Conservation (phyloP, 192 early-diverging fungal genomes). For the Phycomyces nitens region DNA sequence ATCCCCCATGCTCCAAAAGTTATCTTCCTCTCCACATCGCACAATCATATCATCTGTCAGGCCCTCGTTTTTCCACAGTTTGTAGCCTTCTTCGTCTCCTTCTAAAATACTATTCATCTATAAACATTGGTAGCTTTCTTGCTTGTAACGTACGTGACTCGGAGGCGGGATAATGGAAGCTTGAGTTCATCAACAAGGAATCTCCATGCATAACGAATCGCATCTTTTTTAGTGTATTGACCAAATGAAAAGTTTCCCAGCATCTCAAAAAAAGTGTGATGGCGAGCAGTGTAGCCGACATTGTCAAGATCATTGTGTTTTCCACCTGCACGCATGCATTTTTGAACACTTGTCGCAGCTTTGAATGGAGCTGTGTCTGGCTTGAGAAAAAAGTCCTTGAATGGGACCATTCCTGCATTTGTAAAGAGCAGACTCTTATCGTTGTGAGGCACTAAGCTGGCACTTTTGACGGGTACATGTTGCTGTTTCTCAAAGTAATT, state of each 20-base stretch:
- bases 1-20: constrained; percentile 67
- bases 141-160: constrained; percentile 48
- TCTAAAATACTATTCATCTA: constrained; percentile 39
- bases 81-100: constrained; percentile 50
- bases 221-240: constrained; percentile 46
- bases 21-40: constrained; percentile 45
- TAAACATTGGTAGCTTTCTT: background rate
- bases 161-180: constrained; percentile 49
- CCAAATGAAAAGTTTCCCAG: constrained; percentile 65
- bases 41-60: constrained; percentile 51
- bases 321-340: constrained; percentile 56
- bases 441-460: constrained; percentile 52
- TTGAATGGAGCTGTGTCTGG: constrained; percentile 45
- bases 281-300: constrained; percentile 59
- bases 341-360: constrained; percentile 47
- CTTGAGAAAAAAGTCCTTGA: constrained; percentile 53
- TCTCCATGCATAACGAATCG: constrained; percentile 55
- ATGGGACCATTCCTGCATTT: constrained; percentile 62
- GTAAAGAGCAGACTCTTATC: constrained; percentile 57
- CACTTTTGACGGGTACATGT: constrained; percentile 40
- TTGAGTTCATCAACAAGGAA: constrained; percentile 51
- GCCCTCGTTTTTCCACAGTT: constrained; percentile 54
- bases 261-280: constrained; percentile 71
- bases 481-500: constrained; percentile 43
- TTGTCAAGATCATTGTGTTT: constrained; percentile 65